Evolutionary conservation across 768 basidiomycete species (phyloP), one percentile per base, ranked within the genome.

Genomic region (Steccherinum ochraceum): DNA sequence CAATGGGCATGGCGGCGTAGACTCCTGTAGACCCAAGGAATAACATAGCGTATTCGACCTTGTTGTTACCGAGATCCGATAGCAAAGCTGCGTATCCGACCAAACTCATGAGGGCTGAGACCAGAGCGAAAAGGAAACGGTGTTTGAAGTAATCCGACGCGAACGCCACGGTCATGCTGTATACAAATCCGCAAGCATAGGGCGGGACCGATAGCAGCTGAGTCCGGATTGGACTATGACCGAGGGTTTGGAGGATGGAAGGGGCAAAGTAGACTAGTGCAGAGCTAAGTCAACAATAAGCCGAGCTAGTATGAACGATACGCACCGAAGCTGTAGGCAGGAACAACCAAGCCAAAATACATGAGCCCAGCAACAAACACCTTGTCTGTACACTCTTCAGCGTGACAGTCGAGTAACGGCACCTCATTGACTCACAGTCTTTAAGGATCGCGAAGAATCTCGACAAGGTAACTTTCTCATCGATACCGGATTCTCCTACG

Each of bases 291-390:
- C 27, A 19, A 53, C 10, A 19, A 24, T 5, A 4, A 24, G 24
- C 3, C 26, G n/a, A 4, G 16, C 12, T 24, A 18, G 19, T 10
- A 19, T 10, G 4, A 46, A 3, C 39, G 11, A 45, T n/a, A 10
- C 61, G 40, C 45, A 64, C 63, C 61, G 43, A 62, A 64, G 24
- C 60, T 45, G 50, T 64, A 65, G 2, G 61, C 64, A 12, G 62
- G 59, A 4, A 62, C 60, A 25, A 65, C 53, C 42, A 65, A 56
- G 5, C 62, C 62, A 47, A 65, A 57, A 56, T 65, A 65, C 62
- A 65, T 65, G 51, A 65, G 62, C 19, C 62, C 64, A 24, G 59
- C 62, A 19, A 58, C 52, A 25, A 65, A 51, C 49, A 64, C 57
- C 45, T 60, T 62, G 53, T 51, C 64, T 65, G 45, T 35, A 3